Base-by-base conservation (phyloP, 2,329 filamentous ascomycete genomes). In the Colletotrichum sp. region DNA sequence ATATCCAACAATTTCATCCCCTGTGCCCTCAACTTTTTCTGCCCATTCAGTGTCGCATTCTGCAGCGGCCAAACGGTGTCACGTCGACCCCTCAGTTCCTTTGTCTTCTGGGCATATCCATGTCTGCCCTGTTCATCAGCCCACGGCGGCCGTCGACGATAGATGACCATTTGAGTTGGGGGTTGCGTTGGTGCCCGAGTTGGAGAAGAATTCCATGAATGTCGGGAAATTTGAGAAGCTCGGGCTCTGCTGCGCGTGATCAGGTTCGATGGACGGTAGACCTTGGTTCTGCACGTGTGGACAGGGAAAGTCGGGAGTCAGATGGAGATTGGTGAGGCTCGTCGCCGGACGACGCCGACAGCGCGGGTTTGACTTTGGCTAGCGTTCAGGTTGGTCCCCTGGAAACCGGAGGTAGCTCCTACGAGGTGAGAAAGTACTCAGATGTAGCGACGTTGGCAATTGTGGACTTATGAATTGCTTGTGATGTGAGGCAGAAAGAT, bases 141-240 rank as follows among this genome's bases (percentile, higher is more conserved):
- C 28, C 56, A 73, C 65, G 70, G 73, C 66, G 34, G 38, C 62
- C 69, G 62, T 75, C 69, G 32, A 24, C 34, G 65, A 52, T 10
- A 2, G 28, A 62, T 6, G 18, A 12, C 13, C 60, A 16, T 58
- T 67, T 67, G 28, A 73, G 56, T 68, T 58, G 70, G 48, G 30
- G 30, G 64, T 38, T 52, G 73, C 70, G 58, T 68, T 76, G 73
- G 73, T 73, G 70, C 73, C 73, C 48, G 73, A 69, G 69, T 43
- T 61, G n/a, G 26, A 32, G 52, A 48, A 48, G 38, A 48, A 48
- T 48, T 15, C 13, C n/a, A 15, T 34, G 34, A 28, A 32, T 30
- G 12, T 75, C 48, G 71, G 60, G 28, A 30, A 74, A 52, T 72
- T 64, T 34, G 58, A 34, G 62, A 72, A 62, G 68, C 68, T 62